Conservation (phyloP, 306 rosid species). For the Rubus parviflorus region DNA sequence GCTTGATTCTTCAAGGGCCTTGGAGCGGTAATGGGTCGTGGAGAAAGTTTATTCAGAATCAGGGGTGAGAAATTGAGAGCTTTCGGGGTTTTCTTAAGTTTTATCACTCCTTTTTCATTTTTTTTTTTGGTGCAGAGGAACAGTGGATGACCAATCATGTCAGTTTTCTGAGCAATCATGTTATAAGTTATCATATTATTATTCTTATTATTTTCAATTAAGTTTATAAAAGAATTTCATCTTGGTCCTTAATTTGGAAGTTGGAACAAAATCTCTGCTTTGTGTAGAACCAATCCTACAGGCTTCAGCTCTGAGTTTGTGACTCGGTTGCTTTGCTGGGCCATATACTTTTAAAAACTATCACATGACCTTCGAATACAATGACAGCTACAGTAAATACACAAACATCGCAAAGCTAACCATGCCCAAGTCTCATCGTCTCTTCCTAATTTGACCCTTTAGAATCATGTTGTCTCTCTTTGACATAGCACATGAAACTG, state of each 20-base stretch:
- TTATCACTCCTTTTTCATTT: background rate
- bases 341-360: too few relatives aligned
- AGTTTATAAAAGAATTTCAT: background rate
- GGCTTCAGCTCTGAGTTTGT: background rate
- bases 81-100: background rate
- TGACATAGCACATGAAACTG: too few relatives aligned
- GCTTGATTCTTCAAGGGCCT: background rate
- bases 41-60: background rate
- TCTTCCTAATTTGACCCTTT: background rate
- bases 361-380: too few relatives aligned
- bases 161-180: too few relatives aligned
- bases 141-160: too few relatives aligned
- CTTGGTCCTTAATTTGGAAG: too few relatives aligned
- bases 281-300: background rate
- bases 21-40: background rate
- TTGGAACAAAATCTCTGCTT: background rate
- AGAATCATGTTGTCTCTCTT: background rate
- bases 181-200: background rate
- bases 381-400: too few relatives aligned
- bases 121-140: background rate
- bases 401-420: too few relatives aligned
- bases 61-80: background rate
- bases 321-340: too few relatives aligned
- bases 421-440: background rate
- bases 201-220: background rate